A percentile compares a stretch with the other conserved stretches of the same genome.
phyloP scores from a whole-genome alignment of 805 yeast species.

The Candida tibetensis region DNA sequence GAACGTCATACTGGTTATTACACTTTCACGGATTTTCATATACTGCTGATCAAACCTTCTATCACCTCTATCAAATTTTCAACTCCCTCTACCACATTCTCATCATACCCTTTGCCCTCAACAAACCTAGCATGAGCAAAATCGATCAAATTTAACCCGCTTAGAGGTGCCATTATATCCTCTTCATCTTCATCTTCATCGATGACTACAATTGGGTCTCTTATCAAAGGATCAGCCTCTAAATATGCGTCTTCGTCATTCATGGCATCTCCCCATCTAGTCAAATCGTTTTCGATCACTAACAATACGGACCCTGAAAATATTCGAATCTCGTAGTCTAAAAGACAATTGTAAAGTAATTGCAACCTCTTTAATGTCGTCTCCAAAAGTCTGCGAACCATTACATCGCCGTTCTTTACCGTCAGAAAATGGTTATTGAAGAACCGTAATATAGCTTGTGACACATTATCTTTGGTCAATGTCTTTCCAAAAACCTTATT shows the following conservation, averaged over 20 bases:
- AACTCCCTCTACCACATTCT: conserved; percentile 66
- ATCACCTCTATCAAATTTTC: conserved; percentile 53
- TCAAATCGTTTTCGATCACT: conserved; percentile 65
- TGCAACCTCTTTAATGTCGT: conserved; percentile 60
- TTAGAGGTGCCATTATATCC: conserved; percentile 40
- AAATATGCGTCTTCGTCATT: conserved; percentile 10
- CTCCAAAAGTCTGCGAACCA: conserved; percentile 30
- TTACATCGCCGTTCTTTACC: conserved; percentile 23
- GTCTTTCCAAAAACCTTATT: conserved; percentile 73
- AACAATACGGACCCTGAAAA: conserved; percentile 72
- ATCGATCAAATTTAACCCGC: conserved; percentile 71
- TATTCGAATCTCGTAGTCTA: conserved; percentile 61
- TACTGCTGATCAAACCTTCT: no score
- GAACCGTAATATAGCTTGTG: conserved; percentile 45
- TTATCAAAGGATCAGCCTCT: conserved; percentile 27
- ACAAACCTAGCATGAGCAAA: conserved; percentile 80
- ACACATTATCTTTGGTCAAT: conserved; percentile 43
- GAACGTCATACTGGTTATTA: no score
- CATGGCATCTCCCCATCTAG: conserved; percentile 44
- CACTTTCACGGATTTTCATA: no score
- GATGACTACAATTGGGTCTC: conserved; percentile 8
- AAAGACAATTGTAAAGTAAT: conserved; percentile 60
- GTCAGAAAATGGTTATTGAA: conserved; percentile 25
- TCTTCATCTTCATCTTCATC: conserved; percentile 15
- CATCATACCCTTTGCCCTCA: conserved; percentile 68